Percentiles rank a stretch among this genome's conserved stretches.
These are phyloP conservation scores for Rubus idaeus DNA, from an alignment of 306 rosid genomes.

Conservation along the genomic window DNA sequence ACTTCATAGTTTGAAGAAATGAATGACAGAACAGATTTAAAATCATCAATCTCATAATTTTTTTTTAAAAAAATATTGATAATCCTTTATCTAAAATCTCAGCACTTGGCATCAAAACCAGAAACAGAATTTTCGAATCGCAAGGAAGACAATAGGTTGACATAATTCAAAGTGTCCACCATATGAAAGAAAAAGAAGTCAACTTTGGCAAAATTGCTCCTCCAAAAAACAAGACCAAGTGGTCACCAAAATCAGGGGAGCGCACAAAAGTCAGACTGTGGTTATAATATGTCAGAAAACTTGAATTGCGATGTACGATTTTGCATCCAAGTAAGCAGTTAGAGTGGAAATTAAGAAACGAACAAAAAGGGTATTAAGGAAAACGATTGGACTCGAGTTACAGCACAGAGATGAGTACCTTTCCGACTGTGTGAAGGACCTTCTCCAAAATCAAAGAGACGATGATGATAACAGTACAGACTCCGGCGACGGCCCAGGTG, in stretches of 20 bases:
- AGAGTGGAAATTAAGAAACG: not conserved
- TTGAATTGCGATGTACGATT: not conserved
- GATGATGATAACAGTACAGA: slow-evolving; percentile 73
- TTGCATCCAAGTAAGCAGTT: not conserved
- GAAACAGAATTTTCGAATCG: not conserved
- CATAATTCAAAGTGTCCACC: not conserved
- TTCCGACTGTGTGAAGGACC: slow-evolving; percentile 72
- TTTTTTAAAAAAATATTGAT: not conserved
- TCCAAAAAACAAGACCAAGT: not conserved
- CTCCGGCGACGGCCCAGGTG: slow-evolving; percentile 91
- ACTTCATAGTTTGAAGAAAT: not conserved
- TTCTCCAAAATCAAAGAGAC: slow-evolving; percentile 68
- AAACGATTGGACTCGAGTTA: not conserved
- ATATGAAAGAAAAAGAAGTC: not conserved
- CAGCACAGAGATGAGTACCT: slow-evolving; percentile 38
- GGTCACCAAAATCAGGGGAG: not conserved
- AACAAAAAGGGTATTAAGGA: not conserved
- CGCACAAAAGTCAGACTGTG: not conserved
- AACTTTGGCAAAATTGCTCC: not conserved
- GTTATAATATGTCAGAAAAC: not conserved
- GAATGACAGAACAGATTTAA: not conserved
- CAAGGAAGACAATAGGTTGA: not conserved
- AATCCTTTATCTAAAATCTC: not conserved
- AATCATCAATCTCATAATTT: not conserved
- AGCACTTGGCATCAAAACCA: not conserved